phyloP scores from a whole-genome alignment of 2,329 filamentous ascomycete species.

The Xylaria multiplex region DNA sequence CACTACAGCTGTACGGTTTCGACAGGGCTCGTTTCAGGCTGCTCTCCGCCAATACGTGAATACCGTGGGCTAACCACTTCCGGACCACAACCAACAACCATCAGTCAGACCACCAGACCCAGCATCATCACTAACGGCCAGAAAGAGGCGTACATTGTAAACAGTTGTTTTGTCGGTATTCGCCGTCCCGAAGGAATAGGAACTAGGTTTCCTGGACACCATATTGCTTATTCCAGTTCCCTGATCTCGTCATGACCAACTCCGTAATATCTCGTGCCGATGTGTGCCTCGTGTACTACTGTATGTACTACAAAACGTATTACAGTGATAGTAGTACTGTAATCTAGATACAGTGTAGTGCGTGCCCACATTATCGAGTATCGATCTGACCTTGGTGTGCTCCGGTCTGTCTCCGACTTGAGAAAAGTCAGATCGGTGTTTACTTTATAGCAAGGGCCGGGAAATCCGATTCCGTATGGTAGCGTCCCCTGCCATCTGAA shows the following conservation, averaged over 20 bases:
- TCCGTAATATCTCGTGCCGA: conserved; percentile 15
- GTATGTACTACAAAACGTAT: conserved; percentile 15
- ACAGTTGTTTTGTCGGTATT: conserved; percentile 13
- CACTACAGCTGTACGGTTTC: not conserved
- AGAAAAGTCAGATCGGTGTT: conserved; percentile 34
- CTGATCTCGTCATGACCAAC: conserved; percentile 31
- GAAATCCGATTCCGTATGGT: conserved; percentile 26
- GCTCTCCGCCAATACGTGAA: conserved; percentile 27
- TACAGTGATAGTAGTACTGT: conserved; percentile 7
- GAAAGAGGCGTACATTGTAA: conserved; percentile 9
- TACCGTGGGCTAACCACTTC: conserved; percentile 17
- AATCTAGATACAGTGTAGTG: conserved; percentile 2
- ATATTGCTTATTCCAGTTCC: conserved; percentile 28
- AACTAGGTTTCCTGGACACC: conserved; percentile 29
- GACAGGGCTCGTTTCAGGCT: conserved; percentile 36
- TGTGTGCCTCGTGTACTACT: conserved; percentile 21
- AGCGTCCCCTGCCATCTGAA: conserved; percentile 24
- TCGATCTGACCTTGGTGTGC: conserved; percentile 19
- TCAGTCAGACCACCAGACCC: conserved; percentile 7
- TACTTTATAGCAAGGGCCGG: conserved; percentile 34
- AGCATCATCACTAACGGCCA: conserved; percentile 9
- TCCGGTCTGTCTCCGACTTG: conserved; percentile 32
- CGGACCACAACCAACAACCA: not conserved
- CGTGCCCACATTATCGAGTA: conserved; percentile 12
- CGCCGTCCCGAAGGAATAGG: conserved; percentile 35